Percentiles rank a stretch among this genome's conserved stretches.
These are phyloP conservation scores for Isabelozyma rhagii DNA, from an alignment of 805 yeast genomes.

Conservation along the genomic window DNA sequence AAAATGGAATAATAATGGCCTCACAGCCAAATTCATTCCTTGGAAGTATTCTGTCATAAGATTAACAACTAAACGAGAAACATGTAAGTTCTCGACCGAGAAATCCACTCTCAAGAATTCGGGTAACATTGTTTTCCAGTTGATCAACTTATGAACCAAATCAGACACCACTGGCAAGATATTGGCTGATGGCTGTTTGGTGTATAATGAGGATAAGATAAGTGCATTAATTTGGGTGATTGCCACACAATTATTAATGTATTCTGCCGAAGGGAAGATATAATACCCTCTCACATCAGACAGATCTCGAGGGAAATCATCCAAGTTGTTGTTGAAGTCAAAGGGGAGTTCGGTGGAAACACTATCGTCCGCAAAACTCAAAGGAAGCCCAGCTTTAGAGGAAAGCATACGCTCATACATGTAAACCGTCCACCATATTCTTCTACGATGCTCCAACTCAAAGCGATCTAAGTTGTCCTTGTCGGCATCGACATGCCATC, in stretches of 20 bases:
- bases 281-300: constrained; percentile 61
- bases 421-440: constrained; percentile 49
- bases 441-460: constrained; percentile 51
- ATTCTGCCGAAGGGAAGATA: constrained; percentile 77
- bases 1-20: constrained; percentile 75
- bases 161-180: constrained; percentile 72
- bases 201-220: constrained; percentile 65
- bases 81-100: constrained; percentile 47
- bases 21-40: constrained; percentile 73
- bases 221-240: constrained; percentile 78
- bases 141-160: constrained; percentile 60
- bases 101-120: constrained; percentile 65
- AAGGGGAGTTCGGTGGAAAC: constrained; percentile 75
- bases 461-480: constrained; percentile 52
- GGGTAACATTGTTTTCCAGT: constrained; percentile 68
- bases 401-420: constrained; percentile 69
- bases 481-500: constrained; percentile 82
- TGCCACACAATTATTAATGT: constrained; percentile 70
- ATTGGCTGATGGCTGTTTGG: constrained; percentile 73
- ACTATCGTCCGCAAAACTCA: constrained; percentile 77
- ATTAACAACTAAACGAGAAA: constrained; percentile 66
- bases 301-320: constrained; percentile 32
- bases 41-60: constrained; percentile 82
- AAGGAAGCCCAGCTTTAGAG: constrained; percentile 77
- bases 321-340: constrained; percentile 59